Percentiles rank a stretch among this genome's conserved stretches.
Conservation (phyloP, 2,329 filamentous ascomycete species). For the Fusarium musae region DNA sequence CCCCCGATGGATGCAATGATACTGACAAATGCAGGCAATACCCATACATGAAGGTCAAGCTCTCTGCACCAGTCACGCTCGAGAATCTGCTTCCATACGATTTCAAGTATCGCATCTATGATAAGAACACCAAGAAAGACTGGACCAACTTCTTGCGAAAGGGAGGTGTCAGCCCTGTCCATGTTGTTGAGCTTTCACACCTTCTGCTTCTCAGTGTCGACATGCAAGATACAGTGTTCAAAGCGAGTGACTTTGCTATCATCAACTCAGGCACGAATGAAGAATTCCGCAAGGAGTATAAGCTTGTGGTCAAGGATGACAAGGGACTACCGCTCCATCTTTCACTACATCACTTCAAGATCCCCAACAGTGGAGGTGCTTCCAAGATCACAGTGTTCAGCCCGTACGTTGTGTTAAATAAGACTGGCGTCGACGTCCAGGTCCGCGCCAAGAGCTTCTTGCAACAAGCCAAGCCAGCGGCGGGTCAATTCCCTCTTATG, state of each 20-base stretch:
- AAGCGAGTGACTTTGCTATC: constrained; percentile 94
- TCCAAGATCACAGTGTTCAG: constrained; percentile 97
- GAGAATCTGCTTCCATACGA: constrained; percentile 96
- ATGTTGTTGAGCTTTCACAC: constrained; percentile 96
- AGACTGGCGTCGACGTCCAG: constrained; percentile 89
- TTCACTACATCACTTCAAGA: constrained; percentile 88
- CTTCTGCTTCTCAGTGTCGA: constrained; percentile 92
- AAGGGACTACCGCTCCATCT: constrained; percentile 82
- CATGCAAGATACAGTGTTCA: constrained; percentile 96
- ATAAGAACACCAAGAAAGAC: constrained; percentile 98
- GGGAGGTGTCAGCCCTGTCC: constrained; percentile 95
- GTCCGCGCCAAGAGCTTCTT: constrained; percentile 91
- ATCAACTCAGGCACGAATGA: constrained; percentile 91
- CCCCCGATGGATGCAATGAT: background rate
- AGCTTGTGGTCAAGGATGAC: constrained; percentile 84
- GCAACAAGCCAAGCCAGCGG: constrained; percentile 82
- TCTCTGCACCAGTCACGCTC: constrained; percentile 91
- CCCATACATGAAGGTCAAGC: constrained; percentile 91
- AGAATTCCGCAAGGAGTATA: constrained; percentile 87
- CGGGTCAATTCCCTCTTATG: constrained; percentile 77
- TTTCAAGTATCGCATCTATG: constrained; percentile 99
- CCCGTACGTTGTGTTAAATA: constrained; percentile 94
- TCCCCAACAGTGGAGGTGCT: constrained; percentile 91
- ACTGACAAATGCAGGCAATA: constrained; percentile 70
- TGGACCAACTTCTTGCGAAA: constrained; percentile 99